Base-by-base conservation (phyloP, 441 rosid species). In the Arabidopsis hybrid region DNA sequence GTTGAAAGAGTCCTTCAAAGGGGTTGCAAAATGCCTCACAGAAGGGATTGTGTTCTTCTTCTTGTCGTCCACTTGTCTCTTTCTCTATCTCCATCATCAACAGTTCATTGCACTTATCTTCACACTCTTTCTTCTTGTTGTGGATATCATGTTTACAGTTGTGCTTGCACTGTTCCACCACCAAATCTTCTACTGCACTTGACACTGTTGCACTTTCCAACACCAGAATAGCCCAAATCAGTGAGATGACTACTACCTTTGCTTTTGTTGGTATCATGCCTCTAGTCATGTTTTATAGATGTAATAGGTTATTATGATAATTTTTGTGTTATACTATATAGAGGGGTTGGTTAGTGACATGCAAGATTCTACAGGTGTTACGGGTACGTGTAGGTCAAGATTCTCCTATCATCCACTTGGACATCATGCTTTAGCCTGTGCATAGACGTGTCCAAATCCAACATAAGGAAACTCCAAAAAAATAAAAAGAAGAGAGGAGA, bases 361-460 rank as follows among this genome's bases (percentile, higher is more conserved):
- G 63, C 76, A 63, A 43, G 55, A 32, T 34, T 45, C 10, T 45
- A 56, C 21, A 16, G n/a, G 52, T 60, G 60, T 29, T 46, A 56
- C 8, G 14, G 11, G 36, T 46, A 69, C 75, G 55, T 72, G 64
- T 42, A 52, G 13, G n/a, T 18, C 16, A 64, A 43, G 38, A 39
- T 43, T 13, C 45, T 16, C 40, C 16, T 46, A 26, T 40, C 51
- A 65, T 57, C 65, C 71, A 65, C 77, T 57, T 73, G 71, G 49
- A 46, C 43, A 46, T 26, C 71, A 65, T 57, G 65, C 71, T 55
- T 43, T 11, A 55, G 29, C 21, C 9, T 55, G 14, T 21, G 40
- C 51, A 16, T 36, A 17, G 13, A 21, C 57, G 34, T 64, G 58
- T 46, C 70, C 58, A 42, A 63, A 17, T 53, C 68, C 42, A 47